A percentile compares a stretch with the other conserved stretches of the same genome.
Conservation (phyloP, 331 rosid genomes). For the Cucumis variabilis region DNA sequence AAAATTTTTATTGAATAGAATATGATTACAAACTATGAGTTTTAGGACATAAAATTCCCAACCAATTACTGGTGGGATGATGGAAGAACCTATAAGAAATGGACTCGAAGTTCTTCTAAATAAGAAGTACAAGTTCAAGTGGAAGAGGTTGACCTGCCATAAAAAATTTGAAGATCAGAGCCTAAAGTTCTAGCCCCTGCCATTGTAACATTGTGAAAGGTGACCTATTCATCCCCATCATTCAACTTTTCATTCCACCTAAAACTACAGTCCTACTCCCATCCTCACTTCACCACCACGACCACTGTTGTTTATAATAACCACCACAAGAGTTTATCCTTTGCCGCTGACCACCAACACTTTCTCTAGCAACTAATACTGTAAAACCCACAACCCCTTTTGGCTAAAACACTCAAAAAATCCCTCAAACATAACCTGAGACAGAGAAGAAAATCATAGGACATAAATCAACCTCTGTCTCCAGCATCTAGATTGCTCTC, state of each 20-base stretch:
- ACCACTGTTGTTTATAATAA: conserved; percentile 52
- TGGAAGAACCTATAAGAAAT: conserved; percentile 62
- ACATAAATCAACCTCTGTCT: conserved; percentile 49
- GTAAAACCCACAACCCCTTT: conserved; percentile 9
- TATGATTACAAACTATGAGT: too few relatives aligned
- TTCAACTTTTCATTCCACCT: conserved; percentile 37
- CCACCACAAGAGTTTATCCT: neutral
- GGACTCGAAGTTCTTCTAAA: conserved; percentile 58
- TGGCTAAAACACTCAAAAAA: conserved; percentile 21
- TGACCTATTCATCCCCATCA: conserved; percentile 52
- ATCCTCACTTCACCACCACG: conserved; percentile 35
- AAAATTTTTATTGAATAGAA: too few relatives aligned
- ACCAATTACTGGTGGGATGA: conserved; percentile 65
- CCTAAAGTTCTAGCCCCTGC: conserved; percentile 84
- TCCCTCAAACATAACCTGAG: conserved; percentile 50
- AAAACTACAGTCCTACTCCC: conserved; percentile 25
- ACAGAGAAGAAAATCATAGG: conserved; percentile 37
- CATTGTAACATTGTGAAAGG: conserved; percentile 76
- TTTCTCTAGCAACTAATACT: neutral
- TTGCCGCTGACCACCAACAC: neutral
- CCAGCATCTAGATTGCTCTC: conserved; percentile 49
- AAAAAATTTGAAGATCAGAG: conserved; percentile 76
- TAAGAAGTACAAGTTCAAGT: conserved; percentile 70
- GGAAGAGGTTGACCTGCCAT: conserved; percentile 59
- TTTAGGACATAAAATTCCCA: too few relatives aligned